phyloP scores from a whole-genome alignment of 176 grass and related monocot species.

The Calamus simplicifolius region DNA sequence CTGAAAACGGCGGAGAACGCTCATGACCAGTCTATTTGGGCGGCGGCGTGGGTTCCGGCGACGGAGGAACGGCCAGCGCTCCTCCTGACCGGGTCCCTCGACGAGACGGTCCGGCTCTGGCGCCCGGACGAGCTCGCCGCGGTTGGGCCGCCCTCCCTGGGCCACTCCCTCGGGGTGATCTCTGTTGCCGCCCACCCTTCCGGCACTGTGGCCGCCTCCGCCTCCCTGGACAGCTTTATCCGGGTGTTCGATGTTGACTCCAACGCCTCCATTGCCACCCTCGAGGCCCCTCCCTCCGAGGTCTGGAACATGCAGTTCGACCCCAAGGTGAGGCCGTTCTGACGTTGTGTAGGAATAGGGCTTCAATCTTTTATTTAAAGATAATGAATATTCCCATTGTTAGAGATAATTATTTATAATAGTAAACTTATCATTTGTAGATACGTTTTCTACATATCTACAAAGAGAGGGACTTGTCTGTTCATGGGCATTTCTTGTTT shows the following conservation, averaged over 20 bases:
- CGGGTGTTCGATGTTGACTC: slow-evolving; percentile 80
- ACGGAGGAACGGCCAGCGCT: slow-evolving; percentile 38
- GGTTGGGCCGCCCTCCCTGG: slow-evolving; percentile 16
- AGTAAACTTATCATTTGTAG: no score
- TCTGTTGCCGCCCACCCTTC: slow-evolving; percentile 56
- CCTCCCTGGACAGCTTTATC: slow-evolving; percentile 67
- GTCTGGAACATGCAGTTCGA: slow-evolving; percentile 91
- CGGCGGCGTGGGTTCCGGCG: slow-evolving; percentile 65
- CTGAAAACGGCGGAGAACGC: slow-evolving; percentile 64
- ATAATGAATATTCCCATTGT: no score
- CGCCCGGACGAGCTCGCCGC: slow-evolving; percentile 57
- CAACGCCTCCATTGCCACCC: slow-evolving; percentile 49
- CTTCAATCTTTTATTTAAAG: no score
- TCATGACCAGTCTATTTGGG: slow-evolving; percentile 96
- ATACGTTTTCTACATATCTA: no score
- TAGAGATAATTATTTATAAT: no score
- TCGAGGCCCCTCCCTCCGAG: slow-evolving; percentile 76
- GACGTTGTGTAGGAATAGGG: no score
- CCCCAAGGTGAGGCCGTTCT: slow-evolving; percentile 45
- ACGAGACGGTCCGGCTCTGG: slow-evolving; percentile 79
- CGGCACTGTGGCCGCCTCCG: slow-evolving; percentile 53
- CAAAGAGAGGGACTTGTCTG: no score
- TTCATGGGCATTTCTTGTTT: no score
- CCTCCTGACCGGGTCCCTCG: slow-evolving; percentile 71
- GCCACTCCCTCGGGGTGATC: slow-evolving; percentile 69